A percentile compares a stretch with the other conserved stretches of the same genome.
Conservation (phyloP, 2,329 filamentous ascomycete genomes). For the Neonectria ditissima region DNA sequence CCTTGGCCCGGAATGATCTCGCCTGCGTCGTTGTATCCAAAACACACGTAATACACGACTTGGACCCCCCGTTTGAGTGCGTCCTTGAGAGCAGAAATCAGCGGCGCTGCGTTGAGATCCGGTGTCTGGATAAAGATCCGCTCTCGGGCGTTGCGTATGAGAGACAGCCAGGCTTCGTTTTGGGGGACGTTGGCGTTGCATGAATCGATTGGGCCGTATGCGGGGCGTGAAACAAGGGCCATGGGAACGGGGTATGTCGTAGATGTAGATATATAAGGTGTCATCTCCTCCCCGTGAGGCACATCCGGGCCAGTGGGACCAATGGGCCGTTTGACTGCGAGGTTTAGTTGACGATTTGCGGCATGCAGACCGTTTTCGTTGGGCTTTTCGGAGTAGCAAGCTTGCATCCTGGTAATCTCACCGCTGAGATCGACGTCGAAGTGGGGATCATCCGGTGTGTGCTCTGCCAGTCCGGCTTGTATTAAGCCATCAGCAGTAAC, state of each 20-base stretch:
- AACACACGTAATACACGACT: slow-evolving; percentile 77
- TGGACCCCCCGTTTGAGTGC: slow-evolving; percentile 76
- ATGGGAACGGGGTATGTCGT: slow-evolving; percentile 72
- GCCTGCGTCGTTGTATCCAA: slow-evolving; percentile 84
- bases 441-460: slow-evolving; percentile 69
- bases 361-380: slow-evolving; percentile 68
- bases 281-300: slow-evolving; percentile 67
- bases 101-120: slow-evolving; percentile 77
- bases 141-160: slow-evolving; percentile 72
- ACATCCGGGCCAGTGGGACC: slow-evolving; percentile 66
- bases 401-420: slow-evolving; percentile 73
- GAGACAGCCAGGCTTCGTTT: slow-evolving; percentile 79
- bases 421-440: slow-evolving; percentile 72
- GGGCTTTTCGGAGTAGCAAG: slow-evolving; percentile 61
- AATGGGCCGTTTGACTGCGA: slow-evolving; percentile 64
- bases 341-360: slow-evolving; percentile 75
- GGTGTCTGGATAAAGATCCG: slow-evolving; percentile 83
- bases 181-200: slow-evolving; percentile 74
- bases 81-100: slow-evolving; percentile 71
- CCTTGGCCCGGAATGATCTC: slow-evolving; percentile 82
- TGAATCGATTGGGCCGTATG: slow-evolving; percentile 74
- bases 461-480: slow-evolving; percentile 58
- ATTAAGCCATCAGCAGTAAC: background rate
- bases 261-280: slow-evolving; percentile 66
- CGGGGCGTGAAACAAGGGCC: slow-evolving; percentile 76